These are phyloP conservation scores for Cladosporium cucumerinum DNA, from an alignment of 2,329 filamentous ascomycete genomes.

Conservation along the genomic window DNA sequence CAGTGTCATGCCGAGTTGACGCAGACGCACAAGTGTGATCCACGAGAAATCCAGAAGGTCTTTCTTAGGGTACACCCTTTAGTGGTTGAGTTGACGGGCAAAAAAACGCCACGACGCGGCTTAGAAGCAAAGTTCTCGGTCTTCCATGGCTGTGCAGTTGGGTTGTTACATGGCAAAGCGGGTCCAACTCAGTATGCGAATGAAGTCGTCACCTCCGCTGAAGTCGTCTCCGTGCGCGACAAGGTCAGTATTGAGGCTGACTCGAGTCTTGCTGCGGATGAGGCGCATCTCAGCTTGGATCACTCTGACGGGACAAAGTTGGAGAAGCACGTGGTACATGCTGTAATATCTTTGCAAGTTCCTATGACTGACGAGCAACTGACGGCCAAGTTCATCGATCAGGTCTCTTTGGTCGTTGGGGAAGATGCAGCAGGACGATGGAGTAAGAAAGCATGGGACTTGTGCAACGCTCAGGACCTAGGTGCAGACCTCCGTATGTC, in stretches of 20 bases:
- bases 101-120: constrained; percentile 48
- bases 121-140: constrained; percentile 56
- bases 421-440: constrained; percentile 21
- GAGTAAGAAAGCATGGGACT: not conserved
- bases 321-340: constrained; percentile 49
- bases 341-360: constrained; percentile 49
- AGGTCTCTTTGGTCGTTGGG: constrained; percentile 45
- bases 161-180: constrained; percentile 50
- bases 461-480: constrained; percentile 19
- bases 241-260: constrained; percentile 46
- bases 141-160: constrained; percentile 53
- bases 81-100: constrained; percentile 53
- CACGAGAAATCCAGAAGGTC: constrained; percentile 39
- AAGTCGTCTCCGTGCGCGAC: constrained; percentile 44
- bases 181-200: constrained; percentile 53
- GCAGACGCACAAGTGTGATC: not conserved
- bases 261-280: constrained; percentile 41
- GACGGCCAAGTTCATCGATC: constrained; percentile 50
- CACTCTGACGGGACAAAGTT: constrained; percentile 39
- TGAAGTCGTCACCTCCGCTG: constrained; percentile 41
- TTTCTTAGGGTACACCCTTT: constrained; percentile 50
- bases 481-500: too few species aligned
- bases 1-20: not conserved
- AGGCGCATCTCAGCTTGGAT: constrained; percentile 39
- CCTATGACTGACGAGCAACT: constrained; percentile 48